A percentile compares a stretch with the other conserved stretches of the same genome.
These are phyloP conservation scores for Trichodelitschia bisporula DNA, from an alignment of 495 filamentous ascomycete species.

Conservation along the genomic window DNA sequence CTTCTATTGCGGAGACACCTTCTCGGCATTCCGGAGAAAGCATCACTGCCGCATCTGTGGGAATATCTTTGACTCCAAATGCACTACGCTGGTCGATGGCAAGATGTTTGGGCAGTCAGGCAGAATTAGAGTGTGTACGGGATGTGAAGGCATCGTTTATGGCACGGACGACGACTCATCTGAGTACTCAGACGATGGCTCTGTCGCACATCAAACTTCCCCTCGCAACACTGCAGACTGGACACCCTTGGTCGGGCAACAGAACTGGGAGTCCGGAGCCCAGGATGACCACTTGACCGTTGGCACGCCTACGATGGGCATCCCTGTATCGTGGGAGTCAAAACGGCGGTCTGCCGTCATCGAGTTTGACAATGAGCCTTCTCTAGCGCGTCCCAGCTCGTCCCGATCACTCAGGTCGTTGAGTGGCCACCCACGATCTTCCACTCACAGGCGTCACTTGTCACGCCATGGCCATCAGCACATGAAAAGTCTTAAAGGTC, in stretches of 20 bases:
- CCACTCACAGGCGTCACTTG: slow-evolving; percentile 53
- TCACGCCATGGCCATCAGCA: slow-evolving; percentile 43
- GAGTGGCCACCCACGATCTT: slow-evolving; percentile 41
- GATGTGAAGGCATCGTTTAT: slow-evolving; percentile 82
- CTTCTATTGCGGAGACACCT: slow-evolving; percentile 71
- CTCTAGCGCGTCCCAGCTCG: slow-evolving; percentile 59
- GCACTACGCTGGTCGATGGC: slow-evolving; percentile 71
- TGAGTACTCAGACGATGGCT: slow-evolving; percentile 62
- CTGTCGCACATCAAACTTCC: no score
- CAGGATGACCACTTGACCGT: slow-evolving; percentile 13
- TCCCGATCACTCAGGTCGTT: slow-evolving; percentile 74
- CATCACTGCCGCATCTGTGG: slow-evolving; percentile 90
- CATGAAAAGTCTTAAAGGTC: slow-evolving; percentile 9
- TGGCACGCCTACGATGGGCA: slow-evolving; percentile 18
- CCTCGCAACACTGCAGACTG: no score
- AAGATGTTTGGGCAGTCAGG: slow-evolving; percentile 69
- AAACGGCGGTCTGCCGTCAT: slow-evolving; percentile 73
- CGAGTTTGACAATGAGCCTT: slow-evolving; percentile 56
- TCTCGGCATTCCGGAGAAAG: slow-evolving; percentile 83
- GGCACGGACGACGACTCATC: slow-evolving; percentile 77
- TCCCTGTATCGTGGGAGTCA: slow-evolving; percentile 38
- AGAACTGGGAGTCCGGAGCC: no score
- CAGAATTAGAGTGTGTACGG: slow-evolving; percentile 73
- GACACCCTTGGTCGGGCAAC: not conserved
- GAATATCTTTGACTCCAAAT: slow-evolving; percentile 94